Conservation (phyloP, 768 basidiomycete species). For the Lentinula edodes region DNA sequence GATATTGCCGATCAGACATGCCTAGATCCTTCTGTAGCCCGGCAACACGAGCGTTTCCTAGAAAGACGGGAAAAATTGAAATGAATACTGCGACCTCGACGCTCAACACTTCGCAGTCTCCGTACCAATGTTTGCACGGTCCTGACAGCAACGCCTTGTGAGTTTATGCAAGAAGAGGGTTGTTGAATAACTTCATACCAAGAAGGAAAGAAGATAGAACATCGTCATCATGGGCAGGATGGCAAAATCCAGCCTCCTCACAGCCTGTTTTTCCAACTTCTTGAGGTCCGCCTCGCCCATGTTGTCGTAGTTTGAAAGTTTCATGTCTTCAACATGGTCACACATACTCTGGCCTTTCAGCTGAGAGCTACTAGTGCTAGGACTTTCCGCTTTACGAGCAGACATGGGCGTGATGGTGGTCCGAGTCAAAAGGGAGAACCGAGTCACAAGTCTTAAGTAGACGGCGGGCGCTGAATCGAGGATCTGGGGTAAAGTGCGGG, state of each 20-base stretch:
- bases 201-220: slow-evolving; percentile 32
- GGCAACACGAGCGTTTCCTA: slow-evolving; percentile 41
- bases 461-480: neutral
- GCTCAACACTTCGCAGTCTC: too few species aligned
- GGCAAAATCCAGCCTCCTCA: slow-evolving; percentile 21
- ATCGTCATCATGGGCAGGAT: slow-evolving; percentile 31
- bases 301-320: neutral
- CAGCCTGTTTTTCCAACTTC: slow-evolving; percentile 11
- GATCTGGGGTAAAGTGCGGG: neutral
- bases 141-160: slow-evolving; percentile 12
- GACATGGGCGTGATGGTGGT: neutral
- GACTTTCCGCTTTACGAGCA: neutral
- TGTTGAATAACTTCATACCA: slow-evolving; percentile 19
- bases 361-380: neutral
- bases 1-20: slow-evolving; percentile 32
- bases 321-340: neutral
- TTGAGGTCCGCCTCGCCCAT: neutral
- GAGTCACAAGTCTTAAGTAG: neutral
- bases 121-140: slow-evolving; percentile 28
- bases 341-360: neutral
- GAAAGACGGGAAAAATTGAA: neutral
- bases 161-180: neutral
- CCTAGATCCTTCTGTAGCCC: slow-evolving; percentile 39
- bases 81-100: neutral
- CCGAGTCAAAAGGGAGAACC: neutral